These are phyloP conservation scores for Diutina catenulata DNA, from an alignment of 1,139 yeast genomes.

Conservation along the genomic window DNA sequence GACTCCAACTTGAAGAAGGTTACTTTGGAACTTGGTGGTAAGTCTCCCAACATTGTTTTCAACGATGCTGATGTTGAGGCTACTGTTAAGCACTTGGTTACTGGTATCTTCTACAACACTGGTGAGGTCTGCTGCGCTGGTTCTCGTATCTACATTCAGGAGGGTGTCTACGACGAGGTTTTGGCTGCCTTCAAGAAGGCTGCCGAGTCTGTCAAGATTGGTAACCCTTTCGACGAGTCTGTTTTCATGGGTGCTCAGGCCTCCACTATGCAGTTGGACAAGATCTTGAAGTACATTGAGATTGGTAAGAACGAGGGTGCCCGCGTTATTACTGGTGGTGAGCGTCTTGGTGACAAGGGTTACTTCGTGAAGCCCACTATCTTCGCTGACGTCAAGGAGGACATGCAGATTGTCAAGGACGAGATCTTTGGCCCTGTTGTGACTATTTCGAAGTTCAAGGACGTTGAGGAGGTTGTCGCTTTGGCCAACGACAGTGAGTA, in stretches of 20 bases:
- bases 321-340: constrained; percentile 66
- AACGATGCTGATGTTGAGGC: constrained; percentile 57
- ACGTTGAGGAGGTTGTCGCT: constrained; percentile 57
- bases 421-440: constrained; percentile 88
- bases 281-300: constrained; percentile 62
- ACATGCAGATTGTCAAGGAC: constrained; percentile 61
- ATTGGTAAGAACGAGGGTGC: constrained; percentile 71
- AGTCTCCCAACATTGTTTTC: constrained; percentile 72
- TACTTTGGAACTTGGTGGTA: constrained; percentile 80
- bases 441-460: constrained; percentile 59
- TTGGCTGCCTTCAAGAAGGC: constrained; percentile 47
- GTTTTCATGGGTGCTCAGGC: constrained; percentile 84
- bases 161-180: constrained; percentile 58
- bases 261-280: constrained; percentile 61
- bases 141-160: constrained; percentile 71
- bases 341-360: constrained; percentile 55
- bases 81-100: constrained; percentile 48
- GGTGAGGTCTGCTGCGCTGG: constrained; percentile 91
- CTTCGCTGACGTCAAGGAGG: constrained; percentile 56
- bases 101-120: constrained; percentile 66
- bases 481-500: constrained; percentile 65
- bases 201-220: constrained; percentile 31
- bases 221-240: constrained; percentile 64
- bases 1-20: constrained; percentile 53
- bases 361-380: constrained; percentile 73